Base-by-base conservation (phyloP, 148 eudicot species). In the Nepenthes mirabilis region DNA sequence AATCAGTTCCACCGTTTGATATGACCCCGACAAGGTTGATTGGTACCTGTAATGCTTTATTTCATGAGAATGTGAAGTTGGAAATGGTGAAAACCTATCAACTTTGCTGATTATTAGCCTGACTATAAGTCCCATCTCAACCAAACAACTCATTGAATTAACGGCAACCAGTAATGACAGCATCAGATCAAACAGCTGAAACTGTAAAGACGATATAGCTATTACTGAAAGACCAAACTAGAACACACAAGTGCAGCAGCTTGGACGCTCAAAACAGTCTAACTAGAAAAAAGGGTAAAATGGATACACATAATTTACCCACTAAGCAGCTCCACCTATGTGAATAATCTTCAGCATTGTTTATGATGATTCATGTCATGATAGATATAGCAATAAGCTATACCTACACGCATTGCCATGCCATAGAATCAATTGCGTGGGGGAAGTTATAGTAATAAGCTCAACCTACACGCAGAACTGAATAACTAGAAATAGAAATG, bases 1-100 rank as follows among this genome's bases (percentile, higher is more conserved):
- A 61, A 93, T 88, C 49, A 93, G 77, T 64, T 93, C 96, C 57
- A 82, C 87, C 1, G 95, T 93, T 67, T 88, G 96, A 65, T 76
- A 88, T 36, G 98, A 86, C 34, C 96, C 96, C 63, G 77, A 60
- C 69, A 88, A 72, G 45, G 99, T 86, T 59, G 99, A 93, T 71
- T 93, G 99, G 65, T 93, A 88, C 99, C 96, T 93, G 84, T 59
- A 61, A 68, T 37, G 62, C 52, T 57, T 3, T 36, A 63, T 14
- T 48, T 55, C 14, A 33, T 55, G n/a, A 59, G 51, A 23, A 57
- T 49, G 33, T 37, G 23, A 37, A 35, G 34, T 48, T 36, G 36
- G 36, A 55, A 34, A 9, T 2, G 8, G 6, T 12, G 13, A 12
- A 49, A 49, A 49, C 12, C 12, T n/a, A 49, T 23, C 23, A 2